Percentiles rank a stretch among this genome's conserved stretches.
phyloP scores from a whole-genome alignment of 2,329 filamentous ascomycete genomes.

The Blumeriella jaapii region DNA sequence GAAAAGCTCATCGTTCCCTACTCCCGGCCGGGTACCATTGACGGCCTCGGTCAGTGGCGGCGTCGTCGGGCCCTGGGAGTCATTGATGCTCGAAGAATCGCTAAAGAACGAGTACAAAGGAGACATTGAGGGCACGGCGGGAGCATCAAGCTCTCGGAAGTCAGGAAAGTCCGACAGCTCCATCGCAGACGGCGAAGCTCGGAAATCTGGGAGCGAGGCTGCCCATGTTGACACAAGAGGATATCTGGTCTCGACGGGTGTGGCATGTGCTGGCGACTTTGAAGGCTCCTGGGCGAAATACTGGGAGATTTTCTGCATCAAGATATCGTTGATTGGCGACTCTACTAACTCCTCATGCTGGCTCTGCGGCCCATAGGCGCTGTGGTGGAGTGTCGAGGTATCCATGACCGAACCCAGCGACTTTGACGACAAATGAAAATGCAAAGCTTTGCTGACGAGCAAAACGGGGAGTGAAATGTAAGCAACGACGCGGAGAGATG shows the following conservation, averaged over 20 bases:
- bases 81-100: conserved; percentile 6
- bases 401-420: conserved; percentile 3
- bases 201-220: conserved; percentile 3
- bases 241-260: conserved; percentile 1
- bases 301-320: conserved; percentile 10
- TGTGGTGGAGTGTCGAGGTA: neutral
- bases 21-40: neutral
- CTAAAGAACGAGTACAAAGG: conserved; percentile 7
- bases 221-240: conserved; percentile 3
- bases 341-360: conserved; percentile 2
- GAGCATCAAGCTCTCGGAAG: neutral
- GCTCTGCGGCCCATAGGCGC: conserved; percentile 1
- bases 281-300: conserved; percentile 4
- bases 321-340: conserved; percentile 3
- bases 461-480: too few species aligned
- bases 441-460: too few species aligned
- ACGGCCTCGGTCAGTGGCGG: neutral
- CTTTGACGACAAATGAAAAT: too few species aligned
- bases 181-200: neutral
- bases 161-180: conserved; percentile 1
- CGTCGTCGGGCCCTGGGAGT: conserved; percentile 3
- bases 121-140: conserved; percentile 2
- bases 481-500: too few species aligned
- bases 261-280: conserved; percentile 1
- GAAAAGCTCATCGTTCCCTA: neutral